Evolutionary conservation across 202 grass and related monocot species (phyloP).

Genomic region (Musa balbisiana): DNA sequence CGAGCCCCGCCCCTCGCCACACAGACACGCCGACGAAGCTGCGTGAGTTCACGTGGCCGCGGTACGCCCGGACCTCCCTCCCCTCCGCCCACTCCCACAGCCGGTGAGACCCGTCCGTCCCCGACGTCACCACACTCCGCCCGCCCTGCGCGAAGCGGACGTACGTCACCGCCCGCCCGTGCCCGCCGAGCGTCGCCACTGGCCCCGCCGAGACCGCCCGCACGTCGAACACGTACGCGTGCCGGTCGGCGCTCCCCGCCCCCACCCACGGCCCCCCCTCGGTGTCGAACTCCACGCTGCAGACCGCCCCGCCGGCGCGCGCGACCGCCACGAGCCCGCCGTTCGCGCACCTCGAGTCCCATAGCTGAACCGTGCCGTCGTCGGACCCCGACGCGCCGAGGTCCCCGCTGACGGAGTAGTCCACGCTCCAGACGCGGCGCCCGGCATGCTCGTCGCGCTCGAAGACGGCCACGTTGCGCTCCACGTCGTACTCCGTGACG

Average conservation of each 20-base stretch:
- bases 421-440: slow-evolving; percentile 73
- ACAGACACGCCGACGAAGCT: slow-evolving; percentile 87
- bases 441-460: slow-evolving; percentile 92
- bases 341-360: slow-evolving; percentile 42
- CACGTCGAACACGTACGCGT: slow-evolving; percentile 59
- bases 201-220: slow-evolving; percentile 50
- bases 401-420: slow-evolving; percentile 40
- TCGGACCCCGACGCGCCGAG: slow-evolving; percentile 77
- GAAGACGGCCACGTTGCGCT: slow-evolving; percentile 31
- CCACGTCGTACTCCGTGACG: slow-evolving; percentile 79
- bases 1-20: slow-evolving; percentile 48
- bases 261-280: slow-evolving; percentile 52
- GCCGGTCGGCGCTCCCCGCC: slow-evolving; percentile 59
- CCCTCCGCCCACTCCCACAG: slow-evolving; percentile 50
- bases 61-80: slow-evolving; percentile 57
- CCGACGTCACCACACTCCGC: slow-evolving; percentile 59
- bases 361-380: slow-evolving; percentile 68
- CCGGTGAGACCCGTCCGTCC: slow-evolving; percentile 60
- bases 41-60: slow-evolving; percentile 60
- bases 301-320: slow-evolving; percentile 33
- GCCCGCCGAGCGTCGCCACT: slow-evolving; percentile 44
- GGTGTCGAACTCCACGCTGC: slow-evolving; percentile 87
- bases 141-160: slow-evolving; percentile 36
- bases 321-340: slow-evolving; percentile 25
- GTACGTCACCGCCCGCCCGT: slow-evolving; percentile 67